Base-by-base conservation (phyloP, 306 rosid species). In the Psophocarpus tetragonolobus region DNA sequence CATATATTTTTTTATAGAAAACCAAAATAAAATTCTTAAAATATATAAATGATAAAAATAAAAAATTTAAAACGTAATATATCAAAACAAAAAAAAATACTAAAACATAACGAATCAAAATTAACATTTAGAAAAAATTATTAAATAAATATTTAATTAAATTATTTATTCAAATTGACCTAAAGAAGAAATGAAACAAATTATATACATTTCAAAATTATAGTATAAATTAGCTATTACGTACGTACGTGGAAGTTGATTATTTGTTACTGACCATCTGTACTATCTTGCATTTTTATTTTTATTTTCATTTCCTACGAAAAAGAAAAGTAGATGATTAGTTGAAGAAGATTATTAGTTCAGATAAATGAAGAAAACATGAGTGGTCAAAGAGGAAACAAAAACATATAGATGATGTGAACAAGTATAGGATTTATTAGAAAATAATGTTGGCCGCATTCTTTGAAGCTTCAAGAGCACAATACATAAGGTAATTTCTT, bases 401-500 rank as follows among this genome's bases (percentile, higher is more conserved):
- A 47, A 47, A 0, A 47, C 11, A 74, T 2, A 47, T 4, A 47
- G 53, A 47, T 47, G 53, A 47, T 47, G 20, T 47, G 53, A 47
- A 47, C 20, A 15, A 4, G 53, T 15, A 14, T 45, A 45, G 6
- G 57, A 42, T 39, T 73, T 14, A 17, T 13, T 53, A 24, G 39
- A 39, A 57, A 72, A 66, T 35, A 14, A n/a, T 2, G 29, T 47
- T 42, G 39, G 20, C 53, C 74, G 15, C 74, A 76, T 35, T 76
- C 14, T 50, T 50, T 76, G 80, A 75, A 64, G 50, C 58, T 48
- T 44, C 7, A 44, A 44, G 51, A 14, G 51, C 51, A 44, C 20
- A 14, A 14, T 15, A 44, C 51, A 44, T 44, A 44, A 7, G 6
- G 51, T n/a, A n/a, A n/a, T 44, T 44, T 44, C 51, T 44, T 44